These are phyloP conservation scores for Selenicereus undatus DNA, from an alignment of 148 eudicot species.

Conservation along the genomic window DNA sequence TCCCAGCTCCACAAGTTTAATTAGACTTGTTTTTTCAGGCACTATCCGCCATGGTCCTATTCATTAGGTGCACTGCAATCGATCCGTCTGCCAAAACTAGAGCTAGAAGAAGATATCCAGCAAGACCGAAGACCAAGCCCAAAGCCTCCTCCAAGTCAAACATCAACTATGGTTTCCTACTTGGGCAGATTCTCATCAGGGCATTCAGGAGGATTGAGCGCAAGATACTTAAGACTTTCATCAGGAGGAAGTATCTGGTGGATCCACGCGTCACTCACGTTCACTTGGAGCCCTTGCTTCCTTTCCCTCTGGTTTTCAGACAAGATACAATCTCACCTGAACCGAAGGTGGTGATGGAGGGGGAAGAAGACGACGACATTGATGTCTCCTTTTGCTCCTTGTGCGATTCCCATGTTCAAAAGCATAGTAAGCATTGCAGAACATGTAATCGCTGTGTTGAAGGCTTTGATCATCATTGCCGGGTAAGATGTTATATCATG, in stretches of 20 bases:
- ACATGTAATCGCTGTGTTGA: slow-evolving; percentile 91
- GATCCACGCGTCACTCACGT: slow-evolving; percentile 45
- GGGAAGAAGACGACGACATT: slow-evolving; percentile 38
- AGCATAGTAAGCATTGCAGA: slow-evolving; percentile 88
- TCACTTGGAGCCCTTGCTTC: slow-evolving; percentile 69
- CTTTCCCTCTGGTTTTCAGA: slow-evolving; percentile 61
- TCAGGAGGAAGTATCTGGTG: slow-evolving; percentile 71
- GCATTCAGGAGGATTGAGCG: slow-evolving; percentile 65
- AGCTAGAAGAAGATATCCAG: slow-evolving; percentile 22
- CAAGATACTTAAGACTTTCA: slow-evolving; percentile 61
- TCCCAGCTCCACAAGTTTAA: background rate
- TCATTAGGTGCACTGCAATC: slow-evolving; percentile 65
- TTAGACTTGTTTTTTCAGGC: slow-evolving; percentile 44
- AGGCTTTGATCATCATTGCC: slow-evolving; percentile 97
- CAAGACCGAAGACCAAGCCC: slow-evolving; percentile 28
- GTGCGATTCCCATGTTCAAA: slow-evolving; percentile 73
- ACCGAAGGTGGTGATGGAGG: slow-evolving; percentile 17
- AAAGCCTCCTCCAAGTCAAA: slow-evolving; percentile 36
- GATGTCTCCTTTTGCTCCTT: slow-evolving; percentile 64
- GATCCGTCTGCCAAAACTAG: slow-evolving; percentile 73
- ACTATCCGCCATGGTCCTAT: slow-evolving; percentile 51
- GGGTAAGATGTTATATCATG: slow-evolving; percentile 36
- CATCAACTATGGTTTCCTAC: slow-evolving; percentile 53
- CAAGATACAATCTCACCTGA: slow-evolving; percentile 57
- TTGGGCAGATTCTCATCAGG: slow-evolving; percentile 48